Evolutionary conservation across 306 rosid species (phyloP).

Genomic region (Sechiopsis laciniata): DNA sequence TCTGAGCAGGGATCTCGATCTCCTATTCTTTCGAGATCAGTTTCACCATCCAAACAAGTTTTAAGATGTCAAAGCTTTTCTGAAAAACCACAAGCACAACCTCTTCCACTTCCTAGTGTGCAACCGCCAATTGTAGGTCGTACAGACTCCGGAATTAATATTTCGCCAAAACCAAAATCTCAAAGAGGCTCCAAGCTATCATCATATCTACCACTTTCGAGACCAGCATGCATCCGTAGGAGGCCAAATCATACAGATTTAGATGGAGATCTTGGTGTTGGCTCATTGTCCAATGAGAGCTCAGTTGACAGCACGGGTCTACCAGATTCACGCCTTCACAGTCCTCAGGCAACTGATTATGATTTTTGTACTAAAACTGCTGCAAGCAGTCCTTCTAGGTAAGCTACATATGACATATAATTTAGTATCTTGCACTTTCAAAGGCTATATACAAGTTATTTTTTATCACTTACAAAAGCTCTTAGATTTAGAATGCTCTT

Average conservation of each 20-base stretch:
- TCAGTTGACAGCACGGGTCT: slow-evolving; percentile 78
- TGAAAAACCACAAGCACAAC: slow-evolving; percentile 80
- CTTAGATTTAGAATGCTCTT: slow-evolving; percentile 24
- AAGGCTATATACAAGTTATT: background rate
- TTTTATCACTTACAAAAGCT: background rate
- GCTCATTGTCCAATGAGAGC: slow-evolving; percentile 64
- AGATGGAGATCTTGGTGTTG: slow-evolving; percentile 57
- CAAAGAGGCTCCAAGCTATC: slow-evolving; percentile 51
- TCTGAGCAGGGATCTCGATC: slow-evolving; percentile 77
- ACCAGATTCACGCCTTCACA: slow-evolving; percentile 52
- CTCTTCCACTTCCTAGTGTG: slow-evolving; percentile 79
- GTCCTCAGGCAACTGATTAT: slow-evolving; percentile 66
- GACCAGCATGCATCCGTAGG: slow-evolving; percentile 49
- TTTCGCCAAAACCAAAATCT: slow-evolving; percentile 43
- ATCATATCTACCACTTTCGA: slow-evolving; percentile 57
- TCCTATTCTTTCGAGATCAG: slow-evolving; percentile 55
- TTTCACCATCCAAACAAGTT: slow-evolving; percentile 79
- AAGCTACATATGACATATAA: slow-evolving; percentile 22
- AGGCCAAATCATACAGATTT: slow-evolving; percentile 52
- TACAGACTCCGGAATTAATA: slow-evolving; percentile 59
- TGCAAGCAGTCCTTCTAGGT: slow-evolving; percentile 78
- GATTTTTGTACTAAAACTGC: slow-evolving; percentile 71
- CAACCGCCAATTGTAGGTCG: slow-evolving; percentile 53
- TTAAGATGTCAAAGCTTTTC: slow-evolving; percentile 88
- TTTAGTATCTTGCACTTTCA: background rate